Evolutionary conservation across 164 flowering plant species (phyloP).

Genomic region (Stephania cephalantha): DNA sequence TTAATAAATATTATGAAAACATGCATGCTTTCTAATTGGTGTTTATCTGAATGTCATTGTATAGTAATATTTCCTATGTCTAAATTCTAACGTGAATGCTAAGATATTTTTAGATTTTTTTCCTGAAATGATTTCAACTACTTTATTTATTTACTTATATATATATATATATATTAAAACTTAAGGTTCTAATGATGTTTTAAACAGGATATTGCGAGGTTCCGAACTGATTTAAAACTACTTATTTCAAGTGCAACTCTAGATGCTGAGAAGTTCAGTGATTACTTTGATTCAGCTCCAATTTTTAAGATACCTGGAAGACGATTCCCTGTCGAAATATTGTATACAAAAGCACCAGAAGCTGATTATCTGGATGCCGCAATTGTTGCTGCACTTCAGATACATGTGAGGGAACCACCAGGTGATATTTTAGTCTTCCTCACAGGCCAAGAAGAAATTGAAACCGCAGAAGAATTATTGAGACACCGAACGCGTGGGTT

Average conservation of each 20-base stretch:
- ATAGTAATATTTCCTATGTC: neutral
- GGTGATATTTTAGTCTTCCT: slow-evolving; percentile 87
- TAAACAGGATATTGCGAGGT: slow-evolving; percentile 77
- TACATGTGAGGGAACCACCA: slow-evolving; percentile 72
- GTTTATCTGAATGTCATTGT: neutral
- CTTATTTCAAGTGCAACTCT: slow-evolving; percentile 98
- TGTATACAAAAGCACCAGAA: slow-evolving; percentile 87
- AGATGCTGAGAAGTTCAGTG: slow-evolving; percentile 96
- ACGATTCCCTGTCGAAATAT: slow-evolving; percentile 86
- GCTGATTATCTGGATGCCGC: slow-evolving; percentile 97
- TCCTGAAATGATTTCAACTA: no score
- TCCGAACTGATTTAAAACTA: slow-evolving; percentile 82
- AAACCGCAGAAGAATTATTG: slow-evolving; percentile 82
- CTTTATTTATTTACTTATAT: neutral
- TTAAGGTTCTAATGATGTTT: slow-evolving; percentile 6
- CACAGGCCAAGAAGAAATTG: slow-evolving; percentile 95
- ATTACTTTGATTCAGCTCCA: slow-evolving; percentile 92
- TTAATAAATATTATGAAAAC: neutral
- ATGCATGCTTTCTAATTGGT: neutral
- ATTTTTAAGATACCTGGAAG: slow-evolving; percentile 92
- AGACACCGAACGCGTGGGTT: slow-evolving; percentile 84
- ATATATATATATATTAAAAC: no score
- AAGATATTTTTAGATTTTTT: neutral
- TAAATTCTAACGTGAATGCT: neutral
- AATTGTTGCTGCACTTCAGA: slow-evolving; percentile 80